Evolutionary conservation across 2,329 filamentous ascomycete species (phyloP).

Genomic region (Aspergillus sp.): DNA sequence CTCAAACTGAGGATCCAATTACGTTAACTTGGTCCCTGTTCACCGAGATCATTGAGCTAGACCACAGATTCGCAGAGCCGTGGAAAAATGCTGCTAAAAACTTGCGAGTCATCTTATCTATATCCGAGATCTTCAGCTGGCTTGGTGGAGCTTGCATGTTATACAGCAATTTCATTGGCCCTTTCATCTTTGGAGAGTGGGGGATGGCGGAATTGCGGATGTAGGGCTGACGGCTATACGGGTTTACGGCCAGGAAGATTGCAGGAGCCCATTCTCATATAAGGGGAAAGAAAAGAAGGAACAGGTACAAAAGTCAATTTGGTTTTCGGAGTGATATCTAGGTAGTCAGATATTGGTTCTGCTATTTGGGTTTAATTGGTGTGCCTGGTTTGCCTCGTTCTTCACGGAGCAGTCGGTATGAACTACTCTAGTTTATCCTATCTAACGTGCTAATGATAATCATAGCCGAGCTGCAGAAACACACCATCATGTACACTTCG

Average conservation of each 20-base stretch:
- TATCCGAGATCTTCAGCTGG: not conserved
- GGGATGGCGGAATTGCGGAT: not conserved
- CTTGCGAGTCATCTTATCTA: not conserved
- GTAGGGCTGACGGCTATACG: not conserved
- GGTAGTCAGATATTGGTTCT: no score
- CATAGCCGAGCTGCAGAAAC: not conserved
- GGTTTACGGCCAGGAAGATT: not conserved
- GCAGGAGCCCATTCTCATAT: not conserved
- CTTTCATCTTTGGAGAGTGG: not conserved
- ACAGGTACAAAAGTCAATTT: no score
- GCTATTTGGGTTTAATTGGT: no score
- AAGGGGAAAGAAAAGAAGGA: not conserved
- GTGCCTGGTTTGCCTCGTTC: no score
- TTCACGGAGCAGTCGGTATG: no score
- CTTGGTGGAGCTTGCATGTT: not conserved
- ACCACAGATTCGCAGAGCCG: no score
- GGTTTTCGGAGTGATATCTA: no score
- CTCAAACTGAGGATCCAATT: no score
- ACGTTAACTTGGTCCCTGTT: no score
- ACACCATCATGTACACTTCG: conserved; percentile 23
- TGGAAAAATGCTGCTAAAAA: not conserved
- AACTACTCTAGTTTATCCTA: no score
- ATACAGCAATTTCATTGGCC: not conserved
- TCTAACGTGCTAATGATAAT: not conserved
- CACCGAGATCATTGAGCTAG: no score